Evolutionary conservation across 441 rosid species (phyloP).

Genomic region (Hura crepitans): DNA sequence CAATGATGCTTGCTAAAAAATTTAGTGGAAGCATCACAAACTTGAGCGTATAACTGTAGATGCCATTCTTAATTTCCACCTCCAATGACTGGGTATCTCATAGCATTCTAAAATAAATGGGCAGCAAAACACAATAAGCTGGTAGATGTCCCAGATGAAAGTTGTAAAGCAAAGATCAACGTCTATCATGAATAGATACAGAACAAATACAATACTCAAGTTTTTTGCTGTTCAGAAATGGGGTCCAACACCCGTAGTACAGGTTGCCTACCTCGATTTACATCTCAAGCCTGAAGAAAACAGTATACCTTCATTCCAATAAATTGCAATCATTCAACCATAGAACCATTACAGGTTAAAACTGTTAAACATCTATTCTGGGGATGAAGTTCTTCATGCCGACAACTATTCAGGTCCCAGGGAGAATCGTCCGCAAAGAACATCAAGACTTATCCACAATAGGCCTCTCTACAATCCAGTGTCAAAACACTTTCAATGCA

Average conservation of each 20-base stretch:
- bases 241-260: neutral
- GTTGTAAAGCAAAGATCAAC: too few species aligned
- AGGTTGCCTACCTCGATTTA: too few species aligned
- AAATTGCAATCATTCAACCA: constrained; percentile 1
- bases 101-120: too few species aligned
- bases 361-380: neutral
- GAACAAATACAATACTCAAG: too few species aligned
- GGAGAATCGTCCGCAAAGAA: neutral
- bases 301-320: neutral
- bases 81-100: neutral
- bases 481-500: neutral
- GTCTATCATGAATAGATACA: too few species aligned
- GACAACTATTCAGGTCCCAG: constrained; percentile 12
- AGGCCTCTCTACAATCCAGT: neutral
- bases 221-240: neutral
- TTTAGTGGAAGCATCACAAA: neutral
- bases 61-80: neutral
- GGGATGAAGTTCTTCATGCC: constrained; percentile 9
- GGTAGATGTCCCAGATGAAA: too few species aligned
- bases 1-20: neutral
- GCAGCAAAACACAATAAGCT: too few species aligned
- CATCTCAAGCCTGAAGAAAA: neutral
- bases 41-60: neutral
- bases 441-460: neutral
- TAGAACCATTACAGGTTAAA: neutral